A percentile compares a stretch with the other conserved stretches of the same genome.
These are phyloP conservation scores for Withania somnifera DNA, from an alignment of 305 asterid species.

Conservation along the genomic window DNA sequence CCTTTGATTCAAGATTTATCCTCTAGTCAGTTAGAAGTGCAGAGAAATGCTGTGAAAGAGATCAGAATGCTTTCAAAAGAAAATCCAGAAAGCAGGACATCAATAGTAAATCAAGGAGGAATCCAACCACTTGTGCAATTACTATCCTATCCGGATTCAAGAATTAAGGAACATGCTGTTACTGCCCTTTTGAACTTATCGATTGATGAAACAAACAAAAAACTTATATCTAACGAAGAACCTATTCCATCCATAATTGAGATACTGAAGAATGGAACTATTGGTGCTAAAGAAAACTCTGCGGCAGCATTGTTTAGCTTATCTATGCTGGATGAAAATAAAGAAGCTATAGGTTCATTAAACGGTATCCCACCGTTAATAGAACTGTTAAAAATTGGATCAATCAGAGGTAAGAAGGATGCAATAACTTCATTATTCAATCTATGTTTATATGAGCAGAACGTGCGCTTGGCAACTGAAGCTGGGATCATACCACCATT, in stretches of 20 bases:
- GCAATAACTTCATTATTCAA: slow-evolving; percentile 70
- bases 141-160: slow-evolving; percentile 69
- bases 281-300: slow-evolving; percentile 66
- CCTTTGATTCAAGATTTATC: slow-evolving; percentile 34
- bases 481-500: slow-evolving; percentile 48
- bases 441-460: slow-evolving; percentile 40
- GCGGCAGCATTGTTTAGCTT: slow-evolving; percentile 79
- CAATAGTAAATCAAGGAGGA: slow-evolving; percentile 53
- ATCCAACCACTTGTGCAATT: slow-evolving; percentile 55
- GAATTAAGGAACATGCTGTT: slow-evolving; percentile 70
- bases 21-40: slow-evolving; percentile 47
- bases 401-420: slow-evolving; percentile 74
- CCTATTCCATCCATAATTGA: slow-evolving; percentile 58
- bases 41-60: slow-evolving; percentile 57
- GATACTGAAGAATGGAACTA: slow-evolving; percentile 41
- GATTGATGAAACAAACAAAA: slow-evolving; percentile 63
- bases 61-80: slow-evolving; percentile 70
- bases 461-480: slow-evolving; percentile 45
- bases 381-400: slow-evolving; percentile 36
- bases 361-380: slow-evolving; percentile 65
- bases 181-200: slow-evolving; percentile 67
- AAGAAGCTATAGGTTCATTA: slow-evolving; percentile 30
- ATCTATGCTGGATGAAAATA: slow-evolving; percentile 78
- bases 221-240: slow-evolving; percentile 45
- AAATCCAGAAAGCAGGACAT: slow-evolving; percentile 42